Conservation (phyloP, 176 grass and related monocot genomes). For the Cenchrus purpureus region DNA sequence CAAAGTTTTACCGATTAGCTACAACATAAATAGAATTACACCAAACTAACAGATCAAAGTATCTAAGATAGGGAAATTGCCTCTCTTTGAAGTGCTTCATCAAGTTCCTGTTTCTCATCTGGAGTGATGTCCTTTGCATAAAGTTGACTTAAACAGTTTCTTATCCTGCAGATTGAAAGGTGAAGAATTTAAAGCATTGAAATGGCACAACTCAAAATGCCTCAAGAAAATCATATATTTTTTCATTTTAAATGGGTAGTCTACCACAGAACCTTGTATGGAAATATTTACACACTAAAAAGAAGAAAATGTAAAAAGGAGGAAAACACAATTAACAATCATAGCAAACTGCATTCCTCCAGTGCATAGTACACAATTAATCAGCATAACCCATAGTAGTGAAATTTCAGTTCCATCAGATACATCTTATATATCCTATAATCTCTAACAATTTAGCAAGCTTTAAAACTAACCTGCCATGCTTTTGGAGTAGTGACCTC, state of each 20-base stretch:
- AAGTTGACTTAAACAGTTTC: slow-evolving; percentile 69
- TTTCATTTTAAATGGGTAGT: not conserved
- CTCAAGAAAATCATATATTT: not conserved
- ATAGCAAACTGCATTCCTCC: not conserved
- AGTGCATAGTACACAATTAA: not conserved
- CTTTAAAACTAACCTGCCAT: slow-evolving; percentile 71
- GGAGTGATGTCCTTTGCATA: slow-evolving; percentile 90
- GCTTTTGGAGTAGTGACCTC: slow-evolving; percentile 90
- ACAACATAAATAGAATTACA: not conserved
- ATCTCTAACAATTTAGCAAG: slow-evolving; percentile 23
- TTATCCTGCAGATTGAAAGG: slow-evolving; percentile 66
- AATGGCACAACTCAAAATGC: not conserved
- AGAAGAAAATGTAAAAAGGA: not conserved
- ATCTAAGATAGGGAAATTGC: slow-evolving; percentile 43
- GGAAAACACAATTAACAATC: not conserved
- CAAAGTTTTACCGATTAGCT: slow-evolving; percentile 7
- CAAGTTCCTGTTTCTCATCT: slow-evolving; percentile 97
- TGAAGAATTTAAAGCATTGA: slow-evolving; percentile 12
- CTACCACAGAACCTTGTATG: not conserved
- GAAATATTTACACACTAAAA: not conserved
- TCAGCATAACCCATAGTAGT: not conserved
- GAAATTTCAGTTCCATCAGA: not conserved
- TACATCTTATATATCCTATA: not conserved
- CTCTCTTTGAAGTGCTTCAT: slow-evolving; percentile 92
- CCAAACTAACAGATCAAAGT: not conserved